Percentiles rank a stretch among this genome's conserved stretches.
Evolutionary conservation across 805 yeast species (phyloP).

Genomic region (Yamadazyma laniorum): DNA sequence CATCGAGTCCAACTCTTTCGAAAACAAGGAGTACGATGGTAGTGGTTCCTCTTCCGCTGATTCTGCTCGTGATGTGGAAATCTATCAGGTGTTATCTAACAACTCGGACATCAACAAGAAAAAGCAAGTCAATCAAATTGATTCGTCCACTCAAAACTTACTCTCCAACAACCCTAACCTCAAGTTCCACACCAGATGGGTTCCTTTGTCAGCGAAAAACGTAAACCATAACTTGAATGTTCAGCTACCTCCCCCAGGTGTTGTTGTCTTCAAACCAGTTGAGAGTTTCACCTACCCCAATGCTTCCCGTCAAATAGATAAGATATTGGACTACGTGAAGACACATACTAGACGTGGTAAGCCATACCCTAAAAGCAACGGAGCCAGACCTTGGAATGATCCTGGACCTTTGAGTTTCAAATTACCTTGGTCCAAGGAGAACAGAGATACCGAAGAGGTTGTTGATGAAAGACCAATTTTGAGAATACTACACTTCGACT

Average conservation of each 20-base stretch:
- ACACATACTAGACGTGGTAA: conserved; percentile 60
- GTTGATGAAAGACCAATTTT: conserved; percentile 61
- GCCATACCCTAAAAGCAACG: conserved; percentile 36
- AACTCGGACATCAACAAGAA: conserved; percentile 22
- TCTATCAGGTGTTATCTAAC: conserved; percentile 42
- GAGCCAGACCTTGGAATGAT: conserved; percentile 88
- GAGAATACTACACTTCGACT: conserved; percentile 75
- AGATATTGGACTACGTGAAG: conserved; percentile 65
- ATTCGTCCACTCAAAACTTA: conserved; percentile 22
- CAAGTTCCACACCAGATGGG: conserved; percentile 62
- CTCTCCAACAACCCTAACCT: conserved; percentile 31
- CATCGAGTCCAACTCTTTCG: conserved; percentile 20
- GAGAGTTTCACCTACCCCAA: conserved; percentile 85
- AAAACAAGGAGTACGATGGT: neutral
- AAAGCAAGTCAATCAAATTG: conserved; percentile 14
- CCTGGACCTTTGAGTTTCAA: conserved; percentile 60
- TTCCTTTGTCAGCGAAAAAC: conserved; percentile 52
- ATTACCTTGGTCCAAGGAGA: conserved; percentile 27
- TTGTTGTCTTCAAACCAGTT: conserved; percentile 76
- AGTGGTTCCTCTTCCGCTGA: conserved; percentile 14
- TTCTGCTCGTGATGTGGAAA: conserved; percentile 31
- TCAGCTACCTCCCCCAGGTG: conserved; percentile 86
- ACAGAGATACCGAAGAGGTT: conserved; percentile 9
- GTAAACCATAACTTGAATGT: conserved; percentile 59
- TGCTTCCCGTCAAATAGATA: conserved; percentile 69